phyloP scores from a whole-genome alignment of 495 filamentous ascomycete species.

The Choiromyces venosus region DNA sequence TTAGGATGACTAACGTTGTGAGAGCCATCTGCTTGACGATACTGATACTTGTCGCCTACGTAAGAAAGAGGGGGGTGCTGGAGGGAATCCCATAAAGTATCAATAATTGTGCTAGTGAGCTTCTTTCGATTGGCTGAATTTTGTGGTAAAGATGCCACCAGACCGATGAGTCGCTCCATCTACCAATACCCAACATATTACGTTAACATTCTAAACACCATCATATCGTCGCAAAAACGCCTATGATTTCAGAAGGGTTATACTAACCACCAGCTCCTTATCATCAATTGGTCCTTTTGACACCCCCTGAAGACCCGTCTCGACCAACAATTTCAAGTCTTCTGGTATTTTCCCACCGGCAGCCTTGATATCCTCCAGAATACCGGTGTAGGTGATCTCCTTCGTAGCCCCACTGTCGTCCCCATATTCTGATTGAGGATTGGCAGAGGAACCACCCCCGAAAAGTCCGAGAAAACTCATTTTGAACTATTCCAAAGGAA shows the following conservation, averaged over 20 bases:
- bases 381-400: neutral
- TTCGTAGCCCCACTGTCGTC: neutral
- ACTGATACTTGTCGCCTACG: conserved; percentile 48
- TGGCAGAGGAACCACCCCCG: neutral
- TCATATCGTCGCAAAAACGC: neutral
- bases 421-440: neutral
- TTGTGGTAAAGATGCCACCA: conserved; percentile 22
- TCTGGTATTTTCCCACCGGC: neutral
- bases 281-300: conserved; percentile 24
- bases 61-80: conserved; percentile 61
- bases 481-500: neutral
- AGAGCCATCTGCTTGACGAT: conserved; percentile 65
- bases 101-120: conserved; percentile 17
- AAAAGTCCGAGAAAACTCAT: neutral
- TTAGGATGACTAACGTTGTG: conserved; percentile 50
- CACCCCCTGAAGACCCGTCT: conserved; percentile 9
- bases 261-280: conserved; percentile 18
- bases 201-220: neutral
- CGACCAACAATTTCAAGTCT: conserved; percentile 8
- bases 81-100: conserved; percentile 54
- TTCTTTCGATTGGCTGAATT: conserved; percentile 19
- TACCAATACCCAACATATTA: neutral
- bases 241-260: neutral
- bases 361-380: neutral
- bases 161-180: conserved; percentile 30